phyloP scores from a whole-genome alignment of 371 early-diverging fungal species.

The Syncephalastrum monosporum region DNA sequence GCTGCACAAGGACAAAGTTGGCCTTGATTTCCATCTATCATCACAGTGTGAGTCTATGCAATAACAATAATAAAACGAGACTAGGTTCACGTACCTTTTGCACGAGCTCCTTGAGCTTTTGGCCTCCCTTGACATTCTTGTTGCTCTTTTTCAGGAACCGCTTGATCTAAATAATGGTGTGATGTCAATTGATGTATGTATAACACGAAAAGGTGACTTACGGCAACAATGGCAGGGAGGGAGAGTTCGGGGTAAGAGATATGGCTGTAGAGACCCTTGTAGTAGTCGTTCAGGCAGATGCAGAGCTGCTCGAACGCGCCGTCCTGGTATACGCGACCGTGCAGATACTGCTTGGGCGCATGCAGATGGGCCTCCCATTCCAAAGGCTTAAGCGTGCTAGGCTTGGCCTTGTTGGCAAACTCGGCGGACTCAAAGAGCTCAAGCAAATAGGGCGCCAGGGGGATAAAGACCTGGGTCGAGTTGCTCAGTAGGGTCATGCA shows the following conservation, averaged over 20 bases:
- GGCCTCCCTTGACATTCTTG: slow-evolving; percentile 64
- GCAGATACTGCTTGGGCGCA: slow-evolving; percentile 77
- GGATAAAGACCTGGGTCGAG: slow-evolving; percentile 79
- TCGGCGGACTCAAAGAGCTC: slow-evolving; percentile 68
- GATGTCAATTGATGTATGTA: not conserved
- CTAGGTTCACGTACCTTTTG: slow-evolving; percentile 56
- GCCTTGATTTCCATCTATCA: slow-evolving; percentile 19
- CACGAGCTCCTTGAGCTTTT: slow-evolving; percentile 70
- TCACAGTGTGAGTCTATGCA: not conserved
- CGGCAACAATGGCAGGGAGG: slow-evolving; percentile 71
- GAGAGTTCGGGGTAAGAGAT: slow-evolving; percentile 90
- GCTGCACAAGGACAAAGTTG: slow-evolving; percentile 17
- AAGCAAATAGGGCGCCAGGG: slow-evolving; percentile 78
- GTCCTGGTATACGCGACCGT: slow-evolving; percentile 79
- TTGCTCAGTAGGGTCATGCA: slow-evolving; percentile 67
- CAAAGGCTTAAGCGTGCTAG: slow-evolving; percentile 77
- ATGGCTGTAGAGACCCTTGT: slow-evolving; percentile 64
- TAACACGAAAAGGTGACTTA: slow-evolving; percentile 19
- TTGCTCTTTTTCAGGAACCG: slow-evolving; percentile 57
- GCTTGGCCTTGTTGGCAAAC: slow-evolving; percentile 60
- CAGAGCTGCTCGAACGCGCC: slow-evolving; percentile 76
- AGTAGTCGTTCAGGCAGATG: slow-evolving; percentile 68
- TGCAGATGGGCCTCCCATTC: slow-evolving; percentile 75
- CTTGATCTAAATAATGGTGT: slow-evolving; percentile 39
- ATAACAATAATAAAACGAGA: not conserved